These are phyloP conservation scores for Fraxinus platypoda DNA, from an alignment of 305 asterid genomes.

Conservation along the genomic window DNA sequence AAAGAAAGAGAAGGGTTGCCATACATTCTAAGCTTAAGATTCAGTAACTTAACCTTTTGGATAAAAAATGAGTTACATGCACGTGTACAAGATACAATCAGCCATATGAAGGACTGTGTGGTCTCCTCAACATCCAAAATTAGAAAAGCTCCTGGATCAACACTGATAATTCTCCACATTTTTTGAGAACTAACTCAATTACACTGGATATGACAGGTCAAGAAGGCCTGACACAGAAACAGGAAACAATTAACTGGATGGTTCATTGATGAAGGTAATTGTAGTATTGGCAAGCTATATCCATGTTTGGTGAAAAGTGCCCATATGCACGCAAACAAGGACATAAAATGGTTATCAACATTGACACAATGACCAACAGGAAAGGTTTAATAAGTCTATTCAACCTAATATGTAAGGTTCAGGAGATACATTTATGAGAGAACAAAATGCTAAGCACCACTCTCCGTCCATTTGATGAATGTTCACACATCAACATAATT, in stretches of 20 bases:
- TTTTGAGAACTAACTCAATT: neutral
- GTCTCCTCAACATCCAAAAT: neutral
- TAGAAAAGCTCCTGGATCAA: neutral
- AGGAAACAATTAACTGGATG: neutral
- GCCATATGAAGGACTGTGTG: neutral
- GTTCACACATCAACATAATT: too few species aligned
- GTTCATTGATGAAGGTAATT: neutral
- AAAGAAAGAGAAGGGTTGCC: neutral
- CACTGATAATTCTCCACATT: neutral
- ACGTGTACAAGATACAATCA: neutral
- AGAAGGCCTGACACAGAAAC: neutral
- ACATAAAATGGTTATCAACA: too few species aligned
- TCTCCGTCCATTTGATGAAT: too few species aligned
- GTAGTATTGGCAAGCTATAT: neutral
- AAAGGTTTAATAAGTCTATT: too few species aligned
- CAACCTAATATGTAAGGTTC: too few species aligned
- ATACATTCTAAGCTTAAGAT: neutral
- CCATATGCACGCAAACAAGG: too few species aligned
- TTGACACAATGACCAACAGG: too few species aligned
- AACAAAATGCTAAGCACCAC: too few species aligned
- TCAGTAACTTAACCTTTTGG: neutral
- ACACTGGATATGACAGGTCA: neutral
- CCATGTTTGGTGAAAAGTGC: neutral
- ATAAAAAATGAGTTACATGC: neutral
- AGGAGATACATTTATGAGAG: too few species aligned